Evolutionary conservation across 441 rosid species (phyloP), one percentile per base, ranked within the genome.

Genomic region (Oxalis stricta): DNA sequence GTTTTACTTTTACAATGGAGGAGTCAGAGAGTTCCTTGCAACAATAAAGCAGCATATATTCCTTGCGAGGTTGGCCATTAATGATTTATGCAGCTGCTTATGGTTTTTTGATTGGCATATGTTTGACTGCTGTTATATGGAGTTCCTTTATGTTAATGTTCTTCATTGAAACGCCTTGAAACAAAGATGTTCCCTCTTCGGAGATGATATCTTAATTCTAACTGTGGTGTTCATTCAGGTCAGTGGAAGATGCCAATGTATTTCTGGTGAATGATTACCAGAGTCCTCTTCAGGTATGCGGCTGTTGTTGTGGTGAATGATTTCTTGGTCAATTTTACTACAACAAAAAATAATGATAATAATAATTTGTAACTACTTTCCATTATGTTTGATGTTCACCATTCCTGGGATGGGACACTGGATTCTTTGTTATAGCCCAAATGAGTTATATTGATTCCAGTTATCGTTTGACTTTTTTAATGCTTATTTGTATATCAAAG

Each of bases 1-100:
- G 44, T 83, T 92, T 29, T 87, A 82, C 71, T 87, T 92, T 63
- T 92, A 87, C 66, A 87, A 60, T 46, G 97, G 99, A 55, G 97
- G 99, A 48, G 92, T 87, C 50, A 71, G 75, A 61, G 94, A 87
- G 71, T 84, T 87, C 63, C 78, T 92, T 37, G 84, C 95, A 50
- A 71, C 77, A 29, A 47, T 87, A 52, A 92, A 84, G 72, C 99
- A 82, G 31, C 84, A 84, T 60, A 71, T 76, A 56, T 63, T 82
- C 44, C 75, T 87, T 74, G 78, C 80, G 76, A 92, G 99, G 97
- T 87, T 49, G 38, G 71, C 58, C 55, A 33, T 50, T 62, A 17
- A 42, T 55, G 44, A n/a, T 7, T 7, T 38, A 2, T 49, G 24
- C 31, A 12, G 4, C 46, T 38, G 12, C 20, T 7, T 23, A 7